Evolutionary conservation across 371 early-diverging fungal species (phyloP).

Genomic region (Encephalitozoon intestinalis): DNA sequence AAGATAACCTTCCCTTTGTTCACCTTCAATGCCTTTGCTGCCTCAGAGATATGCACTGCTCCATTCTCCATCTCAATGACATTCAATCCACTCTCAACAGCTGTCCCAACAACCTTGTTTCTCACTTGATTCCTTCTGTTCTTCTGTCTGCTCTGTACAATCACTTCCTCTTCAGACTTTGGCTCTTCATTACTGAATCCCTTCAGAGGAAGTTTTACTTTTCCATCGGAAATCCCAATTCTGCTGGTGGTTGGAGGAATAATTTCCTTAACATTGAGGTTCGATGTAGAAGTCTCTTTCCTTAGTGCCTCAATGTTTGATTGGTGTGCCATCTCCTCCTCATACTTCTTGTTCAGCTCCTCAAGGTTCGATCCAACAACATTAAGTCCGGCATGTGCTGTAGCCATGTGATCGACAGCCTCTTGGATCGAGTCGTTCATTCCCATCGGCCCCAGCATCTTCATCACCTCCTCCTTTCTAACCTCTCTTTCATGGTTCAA

Average conservation of each 20-base stretch:
- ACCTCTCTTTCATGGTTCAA: constrained; percentile 1
- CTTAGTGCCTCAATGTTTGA: neutral
- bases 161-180: constrained; percentile 46
- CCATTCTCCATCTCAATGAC: constrained; percentile 49
- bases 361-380: constrained; percentile 24
- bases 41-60: constrained; percentile 54
- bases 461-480: neutral
- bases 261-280: constrained; percentile 39
- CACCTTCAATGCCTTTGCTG: constrained; percentile 42
- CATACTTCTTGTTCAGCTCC: constrained; percentile 17
- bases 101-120: constrained; percentile 48
- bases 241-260: constrained; percentile 48
- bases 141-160: constrained; percentile 42
- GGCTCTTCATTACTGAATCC: constrained; percentile 40
- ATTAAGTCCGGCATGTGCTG: constrained; percentile 43
- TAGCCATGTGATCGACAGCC: constrained; percentile 32
- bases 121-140: constrained; percentile 46
- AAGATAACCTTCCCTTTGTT: constrained; percentile 44
- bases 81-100: constrained; percentile 48
- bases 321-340: neutral
- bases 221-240: constrained; percentile 19
- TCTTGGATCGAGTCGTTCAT: constrained; percentile 8
- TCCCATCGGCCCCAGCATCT: neutral
- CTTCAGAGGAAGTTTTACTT: constrained; percentile 57
- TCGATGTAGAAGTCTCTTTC: neutral